Percentiles rank a stretch among this genome's conserved stretches.
Evolutionary conservation across 2,329 filamentous ascomycete genomes (phyloP).

Genomic region (Dothistroma pini): DNA sequence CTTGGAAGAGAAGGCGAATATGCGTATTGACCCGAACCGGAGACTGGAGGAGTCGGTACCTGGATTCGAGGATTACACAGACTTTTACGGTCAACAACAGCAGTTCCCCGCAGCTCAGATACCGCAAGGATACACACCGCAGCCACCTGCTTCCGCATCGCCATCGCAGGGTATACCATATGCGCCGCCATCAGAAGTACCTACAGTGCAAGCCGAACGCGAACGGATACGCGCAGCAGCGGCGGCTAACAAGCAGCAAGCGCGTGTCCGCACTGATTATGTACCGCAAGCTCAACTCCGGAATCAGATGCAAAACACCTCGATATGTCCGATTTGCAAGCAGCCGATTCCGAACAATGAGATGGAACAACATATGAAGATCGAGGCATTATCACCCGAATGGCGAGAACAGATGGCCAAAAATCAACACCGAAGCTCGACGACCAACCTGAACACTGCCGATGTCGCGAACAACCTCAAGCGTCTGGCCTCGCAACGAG

Average conservation of each 20-base stretch:
- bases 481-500: slow-evolving; percentile 83
- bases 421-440: slow-evolving; percentile 76
- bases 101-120: slow-evolving; percentile 29
- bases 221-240: slow-evolving; percentile 67
- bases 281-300: slow-evolving; percentile 73
- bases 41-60: slow-evolving; percentile 96
- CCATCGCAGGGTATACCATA: slow-evolving; percentile 31
- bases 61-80: slow-evolving; percentile 57
- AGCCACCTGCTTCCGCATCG: slow-evolving; percentile 26
- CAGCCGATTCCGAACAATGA: slow-evolving; percentile 84
- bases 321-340: slow-evolving; percentile 87
- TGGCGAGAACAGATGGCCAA: slow-evolving; percentile 97
- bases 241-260: slow-evolving; percentile 54
- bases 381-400: slow-evolving; percentile 86
- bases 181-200: slow-evolving; percentile 26
- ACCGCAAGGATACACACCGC: slow-evolving; percentile 24
- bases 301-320: slow-evolving; percentile 52
- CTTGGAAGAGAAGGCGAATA: slow-evolving; percentile 88
- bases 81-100: slow-evolving; percentile 32
- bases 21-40: slow-evolving; percentile 75
- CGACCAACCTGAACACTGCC: slow-evolving; percentile 78
- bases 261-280: slow-evolving; percentile 88
- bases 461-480: slow-evolving; percentile 95
- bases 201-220: slow-evolving; percentile 38
- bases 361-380: slow-evolving; percentile 88